Evolutionary conservation across 192 early-diverging fungal species (phyloP), one percentile per base, ranked within the genome.

Genomic region (Gorgonomyces haynaldii): DNA sequence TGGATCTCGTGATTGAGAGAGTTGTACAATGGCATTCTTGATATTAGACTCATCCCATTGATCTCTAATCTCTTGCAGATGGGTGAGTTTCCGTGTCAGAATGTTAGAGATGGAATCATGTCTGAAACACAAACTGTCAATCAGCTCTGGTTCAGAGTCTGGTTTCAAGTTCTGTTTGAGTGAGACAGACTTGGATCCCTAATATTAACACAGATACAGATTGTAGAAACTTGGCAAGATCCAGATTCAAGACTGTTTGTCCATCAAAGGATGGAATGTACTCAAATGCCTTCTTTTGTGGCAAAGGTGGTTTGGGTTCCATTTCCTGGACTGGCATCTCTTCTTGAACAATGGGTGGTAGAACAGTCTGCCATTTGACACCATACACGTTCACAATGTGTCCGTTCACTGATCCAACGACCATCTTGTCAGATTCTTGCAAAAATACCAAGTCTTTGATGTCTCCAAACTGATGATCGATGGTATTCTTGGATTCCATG

Each of bases 1-100:
- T 4, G 52, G 7, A 41, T 74, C 67, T 16, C 63, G 49, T 19
- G 57, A 12, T 13, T 31, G 46, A 22, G 48, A 23, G 32, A 76
- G 13, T 20, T 36, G 36, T 19, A 55, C 61, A 12, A 76, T 50
- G 4, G 73, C 57, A 0, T 37, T 49, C 35, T 56, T 52, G 19
- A 70, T 52, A 42, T 67, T 60, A 5, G 21, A 24, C 29, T 69
- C 72, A 45, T 66, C 62, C 73, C 73, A 76, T 3, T 36, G 53
- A 9, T 32, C 8, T 10, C 61, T 54, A 27, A 76, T 53, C 29
- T 40, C 27, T 16, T 56, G 62, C 21, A 71, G 44, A 17, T 37
- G 37, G 22, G 34, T 16, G 4, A 76, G 58, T n/a, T 64, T 53
- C 2, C 34, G 29, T 1, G 29, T 17, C 20, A 76, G 45, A 31